Evolutionary conservation across 768 basidiomycete species (phyloP), one percentile per base, ranked within the genome.

Genomic region (Fistulinella prunicolor): DNA sequence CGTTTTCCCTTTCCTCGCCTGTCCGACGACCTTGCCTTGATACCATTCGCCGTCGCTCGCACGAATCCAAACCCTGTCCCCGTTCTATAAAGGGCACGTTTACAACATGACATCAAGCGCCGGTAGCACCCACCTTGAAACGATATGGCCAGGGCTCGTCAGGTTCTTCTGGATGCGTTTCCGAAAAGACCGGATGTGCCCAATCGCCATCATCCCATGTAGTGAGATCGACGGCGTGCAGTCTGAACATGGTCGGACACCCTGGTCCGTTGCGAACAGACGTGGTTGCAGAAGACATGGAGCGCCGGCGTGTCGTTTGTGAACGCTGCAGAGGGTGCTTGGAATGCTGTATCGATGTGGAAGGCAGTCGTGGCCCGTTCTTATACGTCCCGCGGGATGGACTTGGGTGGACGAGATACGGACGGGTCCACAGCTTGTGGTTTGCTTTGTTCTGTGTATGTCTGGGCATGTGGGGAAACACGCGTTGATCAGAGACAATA

Each of bases 111-210:
- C n/a, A n/a, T n/a, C n/a, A n/a, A n/a, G n/a, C n/a, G n/a, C n/a
- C n/a, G n/a, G n/a, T n/a, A n/a, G 26, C 6, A 28, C 32, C 8
- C 35, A 66, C 70, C 59, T 70, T 64, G 65, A 83, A 83, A 13
- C 71, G 71, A 55, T 76, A 82, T 29, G 72, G 69, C 68, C 77
- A 76, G 0, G 79, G 65, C 24, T 82, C 77, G 38, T 80, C 73
- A 7, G 81, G 63, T 44, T 73, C 70, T 19, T 62, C 54, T n/a
- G 75, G 73, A 24, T 66, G 58, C 13, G 50, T 55, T 28, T 68
- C 67, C 22, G 26, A 29, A 35, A 42, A 66, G 22, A 49, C 7
- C 13, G 42, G 17, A 32, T 48, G 29, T n/a, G 39, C 43, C 55
- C 65, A 66, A 10, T 14, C 3, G 3, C 58, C 52, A 23, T 66